phyloP scores from a whole-genome alignment of 2,329 filamentous ascomycete species.

The Beauveria sp. region DNA sequence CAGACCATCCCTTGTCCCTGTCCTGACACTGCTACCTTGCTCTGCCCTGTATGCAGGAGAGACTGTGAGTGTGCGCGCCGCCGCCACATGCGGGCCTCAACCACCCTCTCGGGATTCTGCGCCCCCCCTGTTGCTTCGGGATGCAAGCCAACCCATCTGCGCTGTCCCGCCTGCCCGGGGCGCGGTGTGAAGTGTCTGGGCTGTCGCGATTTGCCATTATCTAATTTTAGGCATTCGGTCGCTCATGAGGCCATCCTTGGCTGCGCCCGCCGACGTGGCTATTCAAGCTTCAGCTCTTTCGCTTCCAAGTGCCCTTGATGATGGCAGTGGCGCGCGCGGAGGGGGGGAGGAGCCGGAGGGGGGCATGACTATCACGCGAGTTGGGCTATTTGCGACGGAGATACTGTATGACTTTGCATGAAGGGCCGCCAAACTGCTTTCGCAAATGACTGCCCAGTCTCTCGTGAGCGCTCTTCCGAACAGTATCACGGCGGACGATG shows the following conservation, averaged over 20 bases:
- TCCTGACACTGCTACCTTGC: background rate
- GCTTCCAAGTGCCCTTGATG: background rate
- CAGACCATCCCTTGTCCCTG: background rate
- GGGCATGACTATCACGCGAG: background rate
- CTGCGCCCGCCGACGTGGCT: background rate
- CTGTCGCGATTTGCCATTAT: background rate
- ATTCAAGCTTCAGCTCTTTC: background rate
- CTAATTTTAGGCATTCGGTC: constrained; percentile 1
- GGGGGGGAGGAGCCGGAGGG: background rate
- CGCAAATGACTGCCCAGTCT: background rate
- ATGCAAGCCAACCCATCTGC: background rate
- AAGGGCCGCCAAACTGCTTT: background rate
- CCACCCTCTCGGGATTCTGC: constrained; percentile 4
- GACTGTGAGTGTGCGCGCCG: background rate
- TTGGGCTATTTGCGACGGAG: background rate
- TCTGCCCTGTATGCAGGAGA: background rate
- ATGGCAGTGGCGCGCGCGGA: background rate
- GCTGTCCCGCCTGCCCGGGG: background rate
- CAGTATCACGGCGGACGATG: background rate
- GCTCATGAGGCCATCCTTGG: background rate
- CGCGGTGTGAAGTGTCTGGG: background rate
- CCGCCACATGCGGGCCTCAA: background rate
- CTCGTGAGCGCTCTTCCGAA: background rate
- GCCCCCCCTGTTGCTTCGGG: background rate
- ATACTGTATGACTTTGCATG: background rate